Conservation (phyloP, 345 rosid species). For the Murraya paniculata region DNA sequence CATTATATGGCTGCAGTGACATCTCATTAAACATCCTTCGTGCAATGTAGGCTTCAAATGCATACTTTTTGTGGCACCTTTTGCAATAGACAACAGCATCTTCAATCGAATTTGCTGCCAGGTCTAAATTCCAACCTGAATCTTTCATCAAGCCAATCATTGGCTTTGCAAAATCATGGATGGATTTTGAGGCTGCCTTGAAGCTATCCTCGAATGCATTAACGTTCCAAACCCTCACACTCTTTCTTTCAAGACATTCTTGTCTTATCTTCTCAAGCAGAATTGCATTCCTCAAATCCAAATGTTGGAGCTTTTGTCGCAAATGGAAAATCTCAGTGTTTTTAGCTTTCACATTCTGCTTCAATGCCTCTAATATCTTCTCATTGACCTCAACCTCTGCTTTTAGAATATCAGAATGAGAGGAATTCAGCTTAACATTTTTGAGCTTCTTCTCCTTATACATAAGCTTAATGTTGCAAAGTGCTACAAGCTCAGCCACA, state of each 20-base stretch:
- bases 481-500: constrained; percentile 44
- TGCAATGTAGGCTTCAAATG: constrained; percentile 61
- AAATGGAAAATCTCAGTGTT: constrained; percentile 36
- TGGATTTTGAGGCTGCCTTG: constrained; percentile 43
- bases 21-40: constrained; percentile 52
- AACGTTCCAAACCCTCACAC: constrained; percentile 19
- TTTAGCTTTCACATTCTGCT: constrained; percentile 31
- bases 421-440: constrained; percentile 25
- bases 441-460: constrained; percentile 25
- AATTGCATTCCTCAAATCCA: constrained; percentile 27
- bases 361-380: constrained; percentile 39
- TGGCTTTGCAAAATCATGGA: constrained; percentile 63
- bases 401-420: constrained; percentile 27
- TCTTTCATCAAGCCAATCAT: constrained; percentile 66
- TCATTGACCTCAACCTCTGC: constrained; percentile 37
- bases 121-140: constrained; percentile 53
- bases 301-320: constrained; percentile 30
- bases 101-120: constrained; percentile 46
- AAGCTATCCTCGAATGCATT: constrained; percentile 34
- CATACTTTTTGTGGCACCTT: constrained; percentile 56
- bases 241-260: constrained; percentile 23
- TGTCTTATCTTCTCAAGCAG: constrained; percentile 33
- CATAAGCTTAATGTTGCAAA: constrained; percentile 36
- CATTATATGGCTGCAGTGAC: constrained; percentile 28
- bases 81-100: constrained; percentile 37